Conservation (phyloP, 495 filamentous ascomycete genomes). For the Trichoderma virens region DNA sequence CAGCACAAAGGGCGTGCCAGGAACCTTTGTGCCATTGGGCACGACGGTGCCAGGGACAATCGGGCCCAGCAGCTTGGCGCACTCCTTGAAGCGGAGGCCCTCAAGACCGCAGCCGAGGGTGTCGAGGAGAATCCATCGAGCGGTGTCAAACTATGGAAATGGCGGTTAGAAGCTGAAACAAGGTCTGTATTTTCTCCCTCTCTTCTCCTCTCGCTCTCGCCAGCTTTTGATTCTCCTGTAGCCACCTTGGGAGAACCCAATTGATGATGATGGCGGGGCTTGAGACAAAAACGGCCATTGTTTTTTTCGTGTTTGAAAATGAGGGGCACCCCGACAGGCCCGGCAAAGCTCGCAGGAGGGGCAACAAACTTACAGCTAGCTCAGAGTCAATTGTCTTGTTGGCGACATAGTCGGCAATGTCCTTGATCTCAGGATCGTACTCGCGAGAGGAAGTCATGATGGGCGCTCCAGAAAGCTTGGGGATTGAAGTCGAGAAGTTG, state of each 20-base stretch:
- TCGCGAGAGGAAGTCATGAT: conserved; percentile 45
- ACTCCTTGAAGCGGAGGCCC: conserved; percentile 91
- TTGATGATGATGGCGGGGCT: neutral
- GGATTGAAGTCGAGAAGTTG: conserved; percentile 50
- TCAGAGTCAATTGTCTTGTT: conserved; percentile 85
- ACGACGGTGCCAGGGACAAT: conserved; percentile 86
- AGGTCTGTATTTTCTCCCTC: neutral
- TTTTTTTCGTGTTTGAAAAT: neutral
- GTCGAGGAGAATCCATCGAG: conserved; percentile 82
- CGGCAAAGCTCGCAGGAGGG: neutral
- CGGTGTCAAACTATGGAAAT: conserved; percentile 72
- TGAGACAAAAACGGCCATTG: neutral
- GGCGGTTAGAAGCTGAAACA: conserved; percentile 6
- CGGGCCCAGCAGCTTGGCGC: conserved; percentile 89
- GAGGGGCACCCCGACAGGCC: neutral
- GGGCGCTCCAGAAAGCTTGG: conserved; percentile 44
- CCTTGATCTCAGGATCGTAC: conserved; percentile 86
- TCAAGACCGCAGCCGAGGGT: conserved; percentile 95
- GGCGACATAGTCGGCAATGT: conserved; percentile 91
- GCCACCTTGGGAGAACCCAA: neutral
- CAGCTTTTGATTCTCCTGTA: neutral
- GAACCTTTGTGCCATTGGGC: conserved; percentile 86
- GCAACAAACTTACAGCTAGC: conserved; percentile 83
- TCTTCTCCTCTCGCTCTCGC: neutral
- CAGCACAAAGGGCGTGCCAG: conserved; percentile 86